These are phyloP conservation scores for Bacterosira constricta DNA, from an alignment of 108 stramenopile genomes.

Conservation along the genomic window DNA sequence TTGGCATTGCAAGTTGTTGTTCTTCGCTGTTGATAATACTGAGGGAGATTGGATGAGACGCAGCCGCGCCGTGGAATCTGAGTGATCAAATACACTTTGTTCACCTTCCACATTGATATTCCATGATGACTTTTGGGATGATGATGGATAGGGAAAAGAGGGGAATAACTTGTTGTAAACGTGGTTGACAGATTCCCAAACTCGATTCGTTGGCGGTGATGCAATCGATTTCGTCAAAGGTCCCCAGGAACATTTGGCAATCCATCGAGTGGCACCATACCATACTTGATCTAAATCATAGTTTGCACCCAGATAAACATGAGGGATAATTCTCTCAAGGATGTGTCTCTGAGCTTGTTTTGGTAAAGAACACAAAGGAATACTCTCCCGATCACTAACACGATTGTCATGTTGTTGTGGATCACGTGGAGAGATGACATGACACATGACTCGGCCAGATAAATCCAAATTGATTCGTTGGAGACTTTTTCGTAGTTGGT, in stretches of 20 bases:
- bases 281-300: conserved; percentile 50
- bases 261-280: conserved; percentile 51
- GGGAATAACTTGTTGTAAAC: neutral
- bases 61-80: conserved; percentile 23
- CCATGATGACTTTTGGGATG: conserved; percentile 8
- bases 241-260: conserved; percentile 32
- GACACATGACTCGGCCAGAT: conserved; percentile 28
- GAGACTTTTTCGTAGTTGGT: neutral
- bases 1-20: neutral
- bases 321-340: conserved; percentile 7
- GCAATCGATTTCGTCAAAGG: neutral
- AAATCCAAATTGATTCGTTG: conserved; percentile 41
- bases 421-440: neutral
- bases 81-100: conserved; percentile 27
- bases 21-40: neutral
- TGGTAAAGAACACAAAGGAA: too few species aligned
- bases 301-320: conserved; percentile 29
- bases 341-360: too few species aligned
- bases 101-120: conserved; percentile 28
- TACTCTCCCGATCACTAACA: neutral
- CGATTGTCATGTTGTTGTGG: neutral
- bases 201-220: neutral
- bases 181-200: neutral
- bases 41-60: conserved; percentile 11
- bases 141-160: neutral